Base-by-base conservation (phyloP, 2,329 filamentous ascomycete genomes). In the Beauveria bassiana region DNA sequence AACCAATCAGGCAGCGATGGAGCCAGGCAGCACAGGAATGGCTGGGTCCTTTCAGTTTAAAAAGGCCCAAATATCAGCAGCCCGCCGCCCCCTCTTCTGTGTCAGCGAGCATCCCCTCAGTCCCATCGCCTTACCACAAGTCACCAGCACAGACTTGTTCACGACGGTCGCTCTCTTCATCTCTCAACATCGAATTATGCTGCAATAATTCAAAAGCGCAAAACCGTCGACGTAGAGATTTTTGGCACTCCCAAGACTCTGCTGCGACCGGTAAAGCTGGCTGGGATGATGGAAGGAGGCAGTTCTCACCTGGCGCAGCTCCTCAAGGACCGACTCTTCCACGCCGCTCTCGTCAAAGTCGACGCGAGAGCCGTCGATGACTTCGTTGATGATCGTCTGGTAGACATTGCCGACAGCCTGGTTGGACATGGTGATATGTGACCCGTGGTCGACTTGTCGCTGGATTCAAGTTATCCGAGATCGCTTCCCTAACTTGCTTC, bases 291-390 rank as follows among this genome's bases (percentile, higher is more conserved):
- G 7, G 12, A 40, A 28, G 54, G 12, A 34, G 31, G 52, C 59
- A 49, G 34, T 66, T 66, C 90, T 83, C 81, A 98, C 93, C 86
- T 88, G 83, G 76, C 87, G 88, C 81, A 99, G 80, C 74, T 96
- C 91, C 67, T 93, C 86, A 70, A 99, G 79, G 57, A 93, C 93
- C 68, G 85, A 81, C 74, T 93, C 89, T 69, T 96, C 91, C 66
- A 98, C 89, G 69, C 95, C 95, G 68, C 89, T 91, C 78, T 99
- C 95, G 75, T 99, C 95, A 73, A 99, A 98, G 77, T 98, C 95
- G 71, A 93, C 90, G 71, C 90, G 85, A 71, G 93, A 97, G 67
- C 90, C 89, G 69, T 93, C 88, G 75, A 98, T 91, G 73, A 99
- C 92, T 78, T 95, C 91, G 65, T 88, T 81, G 72, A 90, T 90